These are phyloP conservation scores for Pseudophaeomoniella oleicola DNA, from an alignment of 2,329 filamentous ascomycete genomes.

Conservation along the genomic window DNA sequence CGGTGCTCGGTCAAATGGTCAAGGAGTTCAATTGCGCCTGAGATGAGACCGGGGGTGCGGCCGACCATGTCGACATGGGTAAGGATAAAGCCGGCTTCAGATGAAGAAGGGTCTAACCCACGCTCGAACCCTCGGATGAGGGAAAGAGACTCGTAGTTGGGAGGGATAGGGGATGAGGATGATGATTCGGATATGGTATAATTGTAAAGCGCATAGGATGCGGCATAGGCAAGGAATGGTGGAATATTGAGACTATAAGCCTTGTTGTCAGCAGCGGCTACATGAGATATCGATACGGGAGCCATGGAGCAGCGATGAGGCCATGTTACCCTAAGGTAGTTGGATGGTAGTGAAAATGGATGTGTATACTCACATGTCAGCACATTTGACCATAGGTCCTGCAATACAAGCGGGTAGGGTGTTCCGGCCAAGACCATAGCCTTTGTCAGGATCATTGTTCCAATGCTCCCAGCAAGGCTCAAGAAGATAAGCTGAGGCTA, in stretches of 20 bases:
- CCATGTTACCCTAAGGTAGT: no score
- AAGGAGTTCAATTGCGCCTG: slow-evolving; percentile 55
- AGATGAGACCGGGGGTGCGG: slow-evolving; percentile 64
- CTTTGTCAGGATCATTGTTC: slow-evolving; percentile 41
- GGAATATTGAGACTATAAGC: slow-evolving; percentile 58
- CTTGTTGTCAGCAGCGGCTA: no score
- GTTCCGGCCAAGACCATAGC: slow-evolving; percentile 65
- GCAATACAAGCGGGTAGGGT: slow-evolving; percentile 60
- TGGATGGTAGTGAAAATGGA: no score
- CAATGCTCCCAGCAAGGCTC: slow-evolving; percentile 78
- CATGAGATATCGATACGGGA: no score
- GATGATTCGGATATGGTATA: slow-evolving; percentile 34
- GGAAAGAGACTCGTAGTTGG: slow-evolving; percentile 52
- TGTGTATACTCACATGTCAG: slow-evolving; percentile 58
- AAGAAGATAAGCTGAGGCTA: slow-evolving; percentile 76
- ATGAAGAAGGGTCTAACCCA: slow-evolving; percentile 72
- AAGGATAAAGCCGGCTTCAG: slow-evolving; percentile 90
- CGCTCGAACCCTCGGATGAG: slow-evolving; percentile 84
- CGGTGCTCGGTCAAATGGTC: slow-evolving; percentile 29
- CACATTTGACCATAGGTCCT: slow-evolving; percentile 69
- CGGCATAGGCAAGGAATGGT: slow-evolving; percentile 79
- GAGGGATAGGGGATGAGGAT: slow-evolving; percentile 6
- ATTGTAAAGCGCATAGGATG: slow-evolving; percentile 49
- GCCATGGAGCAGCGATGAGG: no score
- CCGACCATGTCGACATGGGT: slow-evolving; percentile 93